phyloP scores from a whole-genome alignment of 1,284 basidiomycete genomes.

The Golubevia sp. region DNA sequence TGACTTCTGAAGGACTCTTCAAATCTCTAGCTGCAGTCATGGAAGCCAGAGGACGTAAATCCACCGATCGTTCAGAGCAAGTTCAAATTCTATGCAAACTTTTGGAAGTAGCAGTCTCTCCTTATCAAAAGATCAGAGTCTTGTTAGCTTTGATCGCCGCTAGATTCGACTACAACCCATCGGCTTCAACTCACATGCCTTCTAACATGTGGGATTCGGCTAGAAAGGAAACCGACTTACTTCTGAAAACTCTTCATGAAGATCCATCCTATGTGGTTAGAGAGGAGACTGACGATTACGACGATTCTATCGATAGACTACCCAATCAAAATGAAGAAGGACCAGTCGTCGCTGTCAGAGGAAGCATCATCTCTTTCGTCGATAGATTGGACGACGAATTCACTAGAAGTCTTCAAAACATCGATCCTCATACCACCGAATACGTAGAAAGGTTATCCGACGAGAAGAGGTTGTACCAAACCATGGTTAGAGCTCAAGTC shows the following conservation, averaged over 20 bases:
- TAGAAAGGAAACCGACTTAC: slow-evolving; percentile 83
- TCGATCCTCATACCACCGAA: slow-evolving; percentile 97
- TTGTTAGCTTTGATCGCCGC: slow-evolving; percentile 90
- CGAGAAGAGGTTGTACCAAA: slow-evolving; percentile 90
- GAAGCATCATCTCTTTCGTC: slow-evolving; percentile 69
- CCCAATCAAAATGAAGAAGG: slow-evolving; percentile 70
- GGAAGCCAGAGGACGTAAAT: slow-evolving; percentile 95
- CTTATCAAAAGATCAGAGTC: slow-evolving; percentile 92
- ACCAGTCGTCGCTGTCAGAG: slow-evolving; percentile 46
- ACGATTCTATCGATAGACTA: slow-evolving; percentile 83
- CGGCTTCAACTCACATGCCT: slow-evolving; percentile 84
- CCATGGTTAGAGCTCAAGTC: slow-evolving; percentile 86
- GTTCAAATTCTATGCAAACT: slow-evolving; percentile 86
- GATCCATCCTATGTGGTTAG: slow-evolving; percentile 76
- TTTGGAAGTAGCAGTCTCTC: slow-evolving; percentile 76
- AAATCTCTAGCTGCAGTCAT: slow-evolving; percentile 89
- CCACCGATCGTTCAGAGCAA: slow-evolving; percentile 93
- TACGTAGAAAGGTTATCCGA: slow-evolving; percentile 86
- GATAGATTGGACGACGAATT: slow-evolving; percentile 99
- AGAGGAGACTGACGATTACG: slow-evolving; percentile 88
- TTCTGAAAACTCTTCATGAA: slow-evolving; percentile 76
- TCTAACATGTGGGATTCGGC: slow-evolving; percentile 87
- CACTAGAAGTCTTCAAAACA: slow-evolving; percentile 94
- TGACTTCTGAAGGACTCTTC: slow-evolving; percentile 87
- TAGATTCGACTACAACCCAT: slow-evolving; percentile 95